Percentiles rank a stretch among this genome's conserved stretches.
Conservation (phyloP, 495 filamentous ascomycete species). For the Lentithecium fluviatile region DNA sequence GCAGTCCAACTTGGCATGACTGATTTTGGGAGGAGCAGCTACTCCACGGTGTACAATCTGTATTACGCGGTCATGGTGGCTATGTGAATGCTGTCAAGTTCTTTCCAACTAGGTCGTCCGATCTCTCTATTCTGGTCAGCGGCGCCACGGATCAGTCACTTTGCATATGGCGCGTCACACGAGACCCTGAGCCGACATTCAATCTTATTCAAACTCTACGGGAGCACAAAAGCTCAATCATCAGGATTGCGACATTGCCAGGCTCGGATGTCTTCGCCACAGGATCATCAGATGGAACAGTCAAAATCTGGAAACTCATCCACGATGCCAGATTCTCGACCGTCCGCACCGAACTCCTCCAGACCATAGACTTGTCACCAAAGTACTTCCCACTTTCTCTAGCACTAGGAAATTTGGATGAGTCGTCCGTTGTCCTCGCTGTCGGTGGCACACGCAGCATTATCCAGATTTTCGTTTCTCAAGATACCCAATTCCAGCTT, state of each 20-base stretch:
- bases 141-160: constrained; percentile 81
- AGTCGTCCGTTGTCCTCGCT: constrained; percentile 64
- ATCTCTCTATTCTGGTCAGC: constrained; percentile 62
- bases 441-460: constrained; percentile 76
- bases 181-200: constrained; percentile 40
- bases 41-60: constrained; percentile 60
- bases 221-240: constrained; percentile 73
- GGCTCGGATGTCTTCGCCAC: constrained; percentile 61
- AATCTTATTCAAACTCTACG: constrained; percentile 51
- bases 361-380: constrained; percentile 71
- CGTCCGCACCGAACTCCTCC: constrained; percentile 52
- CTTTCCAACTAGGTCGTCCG: constrained; percentile 53
- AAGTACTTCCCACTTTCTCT: constrained; percentile 78
- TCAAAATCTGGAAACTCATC: constrained; percentile 71
- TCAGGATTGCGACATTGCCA: constrained; percentile 64
- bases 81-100: constrained; percentile 84
- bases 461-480: constrained; percentile 72
- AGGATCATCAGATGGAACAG: constrained; percentile 77
- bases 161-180: constrained; percentile 61
- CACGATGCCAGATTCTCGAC: constrained; percentile 43
- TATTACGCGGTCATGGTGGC: constrained; percentile 80
- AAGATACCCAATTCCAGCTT: constrained; percentile 60
- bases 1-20: background rate
- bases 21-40: constrained; percentile 48
- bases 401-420: constrained; percentile 60